Evolutionary conservation across 768 basidiomycete genomes (phyloP).

Genomic region (Plicaturopsis crispa): DNA sequence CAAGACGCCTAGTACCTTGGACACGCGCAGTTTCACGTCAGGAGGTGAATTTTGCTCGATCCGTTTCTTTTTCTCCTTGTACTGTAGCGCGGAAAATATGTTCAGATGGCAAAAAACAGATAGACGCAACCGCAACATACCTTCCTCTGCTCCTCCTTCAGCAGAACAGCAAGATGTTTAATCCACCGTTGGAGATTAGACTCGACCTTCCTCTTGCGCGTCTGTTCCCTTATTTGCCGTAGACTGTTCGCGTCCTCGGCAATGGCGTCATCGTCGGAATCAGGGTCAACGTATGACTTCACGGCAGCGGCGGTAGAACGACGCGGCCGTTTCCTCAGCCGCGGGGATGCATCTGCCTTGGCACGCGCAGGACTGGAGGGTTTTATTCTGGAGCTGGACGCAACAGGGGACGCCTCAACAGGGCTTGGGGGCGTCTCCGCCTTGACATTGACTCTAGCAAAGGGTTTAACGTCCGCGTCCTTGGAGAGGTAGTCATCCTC

Average conservation of each 20-base stretch:
- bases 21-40: constrained; percentile 42
- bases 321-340: constrained; percentile 48
- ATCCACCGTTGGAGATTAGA: constrained; percentile 59
- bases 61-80: constrained; percentile 54
- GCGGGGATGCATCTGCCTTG: constrained; percentile 10
- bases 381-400: no score
- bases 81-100: constrained; percentile 28
- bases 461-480: constrained; percentile 16
- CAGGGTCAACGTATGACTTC: constrained; percentile 57
- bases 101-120: constrained; percentile 3
- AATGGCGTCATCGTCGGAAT: constrained; percentile 64
- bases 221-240: constrained; percentile 29
- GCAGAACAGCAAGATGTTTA: constrained; percentile 49
- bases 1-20: constrained; percentile 44
- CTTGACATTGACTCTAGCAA: constrained; percentile 31
- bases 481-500: constrained; percentile 60
- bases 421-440: constrained; percentile 28
- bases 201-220: constrained; percentile 34
- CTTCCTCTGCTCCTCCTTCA: constrained; percentile 66
- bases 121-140: constrained; percentile 24
- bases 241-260: constrained; percentile 28
- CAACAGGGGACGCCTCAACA: no score
- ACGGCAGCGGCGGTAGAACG: constrained; percentile 44
- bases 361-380: constrained; percentile 15
- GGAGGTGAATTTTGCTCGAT: constrained; percentile 34